Evolutionary conservation across 345 rosid species (phyloP).

Genomic region (Linum lewisii): DNA sequence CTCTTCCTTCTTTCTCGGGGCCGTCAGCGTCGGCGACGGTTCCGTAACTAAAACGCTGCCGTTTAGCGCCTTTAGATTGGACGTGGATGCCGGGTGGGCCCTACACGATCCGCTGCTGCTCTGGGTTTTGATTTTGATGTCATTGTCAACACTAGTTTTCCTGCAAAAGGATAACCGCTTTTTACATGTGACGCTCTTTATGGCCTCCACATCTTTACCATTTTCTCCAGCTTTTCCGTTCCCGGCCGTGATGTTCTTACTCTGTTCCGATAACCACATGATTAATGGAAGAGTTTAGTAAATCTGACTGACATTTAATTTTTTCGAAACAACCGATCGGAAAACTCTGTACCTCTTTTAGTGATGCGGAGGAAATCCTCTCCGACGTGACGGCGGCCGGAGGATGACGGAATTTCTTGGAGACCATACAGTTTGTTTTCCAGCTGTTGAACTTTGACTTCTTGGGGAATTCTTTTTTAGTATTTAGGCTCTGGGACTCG

Average conservation of each 20-base stretch:
- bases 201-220: not conserved
- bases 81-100: no score
- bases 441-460: not conserved
- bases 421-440: not conserved
- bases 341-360: not conserved
- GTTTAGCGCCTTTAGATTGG: no score
- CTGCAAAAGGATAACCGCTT: constrained; percentile 14
- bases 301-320: no score
- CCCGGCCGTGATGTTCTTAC: constrained; percentile 3
- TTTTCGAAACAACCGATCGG: no score
- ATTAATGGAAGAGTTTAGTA: no score
- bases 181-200: constrained; percentile 12
- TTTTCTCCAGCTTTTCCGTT: constrained; percentile 16
- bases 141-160: constrained; percentile 7
- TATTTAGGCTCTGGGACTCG: no score
- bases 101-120: not conserved
- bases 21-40: no score
- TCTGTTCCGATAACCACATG: no score
- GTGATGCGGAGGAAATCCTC: not conserved
- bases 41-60: no score
- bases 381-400: no score
- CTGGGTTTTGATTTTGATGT: constrained; percentile 12
- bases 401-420: no score
- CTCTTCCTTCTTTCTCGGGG: not conserved
- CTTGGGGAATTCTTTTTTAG: no score